Evolutionary conservation across 441 rosid genomes (phyloP).

Genomic region (Populus tomentosa): DNA sequence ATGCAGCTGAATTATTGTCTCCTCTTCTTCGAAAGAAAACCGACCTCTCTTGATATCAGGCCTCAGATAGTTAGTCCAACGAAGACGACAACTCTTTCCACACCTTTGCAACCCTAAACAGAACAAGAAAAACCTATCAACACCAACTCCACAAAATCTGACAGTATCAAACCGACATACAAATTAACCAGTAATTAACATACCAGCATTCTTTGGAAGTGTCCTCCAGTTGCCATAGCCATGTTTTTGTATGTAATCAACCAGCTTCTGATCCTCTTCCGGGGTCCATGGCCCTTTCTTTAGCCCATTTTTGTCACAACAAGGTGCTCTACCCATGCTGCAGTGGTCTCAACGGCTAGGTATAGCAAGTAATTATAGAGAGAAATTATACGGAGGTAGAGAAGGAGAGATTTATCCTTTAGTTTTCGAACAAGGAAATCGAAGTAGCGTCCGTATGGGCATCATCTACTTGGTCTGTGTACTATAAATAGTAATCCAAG

Average conservation of each 20-base stretch:
- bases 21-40: conserved; percentile 45
- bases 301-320: conserved; percentile 30
- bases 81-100: conserved; percentile 58
- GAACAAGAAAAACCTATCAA: neutral
- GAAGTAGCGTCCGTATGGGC: conserved; percentile 31
- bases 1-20: conserved; percentile 42
- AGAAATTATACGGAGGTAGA: neutral
- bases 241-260: conserved; percentile 32
- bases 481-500: conserved; percentile 34
- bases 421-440: neutral
- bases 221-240: conserved; percentile 46
- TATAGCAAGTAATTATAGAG: neutral
- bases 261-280: conserved; percentile 42
- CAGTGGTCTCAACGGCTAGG: neutral
- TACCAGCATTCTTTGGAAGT: conserved; percentile 44
- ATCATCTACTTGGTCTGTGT: conserved; percentile 16
- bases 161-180: neutral
- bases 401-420: neutral
- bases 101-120: conserved; percentile 46
- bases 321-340: conserved; percentile 38
- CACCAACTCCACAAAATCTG: neutral
- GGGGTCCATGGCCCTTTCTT: conserved; percentile 46
- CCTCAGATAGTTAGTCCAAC: conserved; percentile 51
- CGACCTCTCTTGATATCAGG: conserved; percentile 53
- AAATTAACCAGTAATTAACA: neutral